These are phyloP conservation scores for Petunia hybrid DNA, from an alignment of 305 asterid species.

Conservation along the genomic window DNA sequence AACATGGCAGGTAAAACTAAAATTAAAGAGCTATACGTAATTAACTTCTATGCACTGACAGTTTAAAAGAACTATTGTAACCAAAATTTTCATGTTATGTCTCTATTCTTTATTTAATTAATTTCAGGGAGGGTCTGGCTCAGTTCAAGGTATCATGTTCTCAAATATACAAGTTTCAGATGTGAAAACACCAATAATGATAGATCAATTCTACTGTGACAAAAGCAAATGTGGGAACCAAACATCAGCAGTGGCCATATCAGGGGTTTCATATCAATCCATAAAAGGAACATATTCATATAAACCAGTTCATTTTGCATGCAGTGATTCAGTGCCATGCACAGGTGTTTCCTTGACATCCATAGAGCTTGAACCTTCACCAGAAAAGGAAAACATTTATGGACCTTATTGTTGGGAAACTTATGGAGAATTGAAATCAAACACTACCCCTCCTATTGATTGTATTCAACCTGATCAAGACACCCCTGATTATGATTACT, in stretches of 20 bases:
- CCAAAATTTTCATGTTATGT: not conserved
- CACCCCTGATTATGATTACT: conserved; percentile 69
- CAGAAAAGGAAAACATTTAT: conserved; percentile 66
- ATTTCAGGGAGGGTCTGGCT: conserved; percentile 81
- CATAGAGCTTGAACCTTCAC: conserved; percentile 65
- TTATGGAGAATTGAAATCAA: conserved; percentile 72
- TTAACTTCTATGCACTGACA: not conserved
- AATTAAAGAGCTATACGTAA: too few species aligned
- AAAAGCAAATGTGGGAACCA: conserved; percentile 68
- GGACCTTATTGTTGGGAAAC: conserved; percentile 88
- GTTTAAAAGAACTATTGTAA: too few species aligned
- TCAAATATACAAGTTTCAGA: conserved; percentile 79
- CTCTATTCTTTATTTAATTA: not conserved
- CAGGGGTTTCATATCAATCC: conserved; percentile 73
- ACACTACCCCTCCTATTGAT: conserved; percentile 69
- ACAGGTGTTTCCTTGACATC: conserved; percentile 64
- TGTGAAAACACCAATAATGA: conserved; percentile 77
- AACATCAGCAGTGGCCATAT: conserved; percentile 71
- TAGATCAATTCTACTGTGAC: conserved; percentile 89
- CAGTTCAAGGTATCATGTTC: conserved; percentile 65
- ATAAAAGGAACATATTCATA: conserved; percentile 84
- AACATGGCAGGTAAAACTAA: conserved; percentile 86
- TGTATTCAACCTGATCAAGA: conserved; percentile 70
- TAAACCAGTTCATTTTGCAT: conserved; percentile 78
- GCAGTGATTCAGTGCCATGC: conserved; percentile 79